A percentile compares a stretch with the other conserved stretches of the same genome.
These are phyloP conservation scores for Cucurbita argyrosperma DNA, from an alignment of 306 rosid species.

Conservation along the genomic window DNA sequence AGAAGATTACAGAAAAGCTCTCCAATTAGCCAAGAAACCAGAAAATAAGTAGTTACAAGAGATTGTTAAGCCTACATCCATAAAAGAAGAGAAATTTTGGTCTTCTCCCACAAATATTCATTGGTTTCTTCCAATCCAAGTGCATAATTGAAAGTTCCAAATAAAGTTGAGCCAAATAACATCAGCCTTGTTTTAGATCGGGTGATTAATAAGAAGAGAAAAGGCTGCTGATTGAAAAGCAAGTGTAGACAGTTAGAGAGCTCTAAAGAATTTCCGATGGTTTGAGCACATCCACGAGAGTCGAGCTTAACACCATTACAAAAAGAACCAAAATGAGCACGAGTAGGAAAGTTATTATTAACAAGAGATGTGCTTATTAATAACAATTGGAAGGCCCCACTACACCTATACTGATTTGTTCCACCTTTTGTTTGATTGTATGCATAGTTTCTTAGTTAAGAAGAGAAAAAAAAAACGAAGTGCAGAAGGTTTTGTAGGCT, in stretches of 20 bases:
- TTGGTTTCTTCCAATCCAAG: neutral
- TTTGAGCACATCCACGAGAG: neutral
- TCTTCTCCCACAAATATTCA: neutral
- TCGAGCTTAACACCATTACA: neutral
- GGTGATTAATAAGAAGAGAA: neutral
- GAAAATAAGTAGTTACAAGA: neutral
- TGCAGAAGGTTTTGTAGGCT: too few relatives aligned
- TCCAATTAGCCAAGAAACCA: too few relatives aligned
- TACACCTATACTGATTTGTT: neutral
- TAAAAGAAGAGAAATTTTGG: neutral
- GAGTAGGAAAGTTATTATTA: neutral
- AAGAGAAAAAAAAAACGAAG: too few relatives aligned
- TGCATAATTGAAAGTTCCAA: neutral
- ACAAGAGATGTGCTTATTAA: neutral
- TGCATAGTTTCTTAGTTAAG: too few relatives aligned
- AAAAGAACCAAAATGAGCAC: neutral
- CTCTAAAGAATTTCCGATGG: neutral
- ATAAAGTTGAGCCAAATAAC: neutral
- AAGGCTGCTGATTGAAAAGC: neutral
- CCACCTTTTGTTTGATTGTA: neutral
- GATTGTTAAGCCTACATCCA: neutral
- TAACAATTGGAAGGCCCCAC: neutral
- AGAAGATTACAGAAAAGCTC: too few relatives aligned
- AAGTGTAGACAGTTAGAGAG: neutral
- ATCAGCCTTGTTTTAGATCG: neutral